Evolutionary conservation across 352 stramenopile genomes (phyloP).

Genomic region (Blastocystis sp.): DNA sequence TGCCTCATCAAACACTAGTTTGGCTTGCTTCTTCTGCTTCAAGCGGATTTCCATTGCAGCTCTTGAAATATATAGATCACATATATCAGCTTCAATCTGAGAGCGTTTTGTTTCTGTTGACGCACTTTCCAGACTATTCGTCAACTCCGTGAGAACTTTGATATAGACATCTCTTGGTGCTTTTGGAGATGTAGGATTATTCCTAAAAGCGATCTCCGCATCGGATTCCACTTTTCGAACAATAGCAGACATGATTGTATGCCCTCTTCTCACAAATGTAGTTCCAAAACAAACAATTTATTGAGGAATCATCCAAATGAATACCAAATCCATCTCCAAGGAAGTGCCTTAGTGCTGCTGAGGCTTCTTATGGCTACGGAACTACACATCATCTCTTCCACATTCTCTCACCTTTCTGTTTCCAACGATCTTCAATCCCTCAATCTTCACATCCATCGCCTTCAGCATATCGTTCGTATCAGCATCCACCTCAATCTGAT

Average conservation of each 20-base stretch:
- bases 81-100: neutral
- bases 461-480: too few species aligned
- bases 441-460: too few species aligned
- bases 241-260: constrained; percentile 1
- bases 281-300: neutral
- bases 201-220: neutral
- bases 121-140: neutral
- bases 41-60: constrained; percentile 54
- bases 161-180: neutral
- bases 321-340: too few species aligned
- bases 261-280: too few species aligned
- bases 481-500: too few species aligned
- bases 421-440: too few species aligned
- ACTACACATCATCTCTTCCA: neutral
- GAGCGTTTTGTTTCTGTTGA: neutral
- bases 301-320: neutral
- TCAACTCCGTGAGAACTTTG: constrained; percentile 2
- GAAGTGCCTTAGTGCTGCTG: constrained; percentile 58
- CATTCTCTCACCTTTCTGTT: neutral
- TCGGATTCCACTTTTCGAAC: neutral
- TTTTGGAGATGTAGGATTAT: constrained; percentile 4
- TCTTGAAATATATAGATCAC: constrained; percentile 48
- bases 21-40: constrained; percentile 46
- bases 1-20: constrained; percentile 34
- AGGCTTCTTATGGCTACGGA: neutral